A percentile compares a stretch with the other conserved stretches of the same genome.
Evolutionary conservation across 148 eudicot genomes (phyloP).

Genomic region (Chenopodium berlandieri): DNA sequence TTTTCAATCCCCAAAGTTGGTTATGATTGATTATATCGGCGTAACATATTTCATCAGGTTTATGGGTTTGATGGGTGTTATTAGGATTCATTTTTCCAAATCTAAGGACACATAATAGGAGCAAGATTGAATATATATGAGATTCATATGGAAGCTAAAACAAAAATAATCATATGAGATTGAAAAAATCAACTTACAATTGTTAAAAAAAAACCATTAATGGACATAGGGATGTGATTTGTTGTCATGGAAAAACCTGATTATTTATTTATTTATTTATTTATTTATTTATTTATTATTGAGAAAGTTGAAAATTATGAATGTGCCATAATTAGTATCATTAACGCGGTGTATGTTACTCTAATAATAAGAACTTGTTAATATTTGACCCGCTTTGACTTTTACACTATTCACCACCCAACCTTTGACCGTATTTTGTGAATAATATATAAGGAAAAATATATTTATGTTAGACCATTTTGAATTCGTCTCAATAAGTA

Average conservation of each 20-base stretch:
- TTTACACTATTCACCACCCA: too few relatives aligned
- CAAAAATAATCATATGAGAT: neutral
- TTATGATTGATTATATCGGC: constrained; percentile 1
- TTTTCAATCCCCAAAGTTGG: constrained; percentile 11
- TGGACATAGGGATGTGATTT: neutral
- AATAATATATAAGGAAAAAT: too few relatives aligned
- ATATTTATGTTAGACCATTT: too few relatives aligned
- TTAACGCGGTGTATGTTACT: neutral
- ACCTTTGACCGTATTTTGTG: too few relatives aligned
- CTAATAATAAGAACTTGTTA: neutral
- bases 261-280: too few relatives aligned
- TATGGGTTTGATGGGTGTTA: neutral
- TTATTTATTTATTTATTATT: neutral
- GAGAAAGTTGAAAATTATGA: neutral
- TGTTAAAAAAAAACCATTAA: too few relatives aligned
- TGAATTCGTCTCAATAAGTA: too few relatives aligned
- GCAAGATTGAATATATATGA: neutral
- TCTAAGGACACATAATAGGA: neutral
- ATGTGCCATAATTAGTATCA: neutral
- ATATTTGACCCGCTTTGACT: neutral
- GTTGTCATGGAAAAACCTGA: neutral
- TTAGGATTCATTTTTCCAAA: constrained; percentile 6
- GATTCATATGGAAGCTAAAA: neutral
- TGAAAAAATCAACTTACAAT: too few relatives aligned
- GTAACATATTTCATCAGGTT: constrained; percentile 19